Conservation (phyloP, 1,139 yeast species). For the Magnusiomyces tetraspermus region DNA sequence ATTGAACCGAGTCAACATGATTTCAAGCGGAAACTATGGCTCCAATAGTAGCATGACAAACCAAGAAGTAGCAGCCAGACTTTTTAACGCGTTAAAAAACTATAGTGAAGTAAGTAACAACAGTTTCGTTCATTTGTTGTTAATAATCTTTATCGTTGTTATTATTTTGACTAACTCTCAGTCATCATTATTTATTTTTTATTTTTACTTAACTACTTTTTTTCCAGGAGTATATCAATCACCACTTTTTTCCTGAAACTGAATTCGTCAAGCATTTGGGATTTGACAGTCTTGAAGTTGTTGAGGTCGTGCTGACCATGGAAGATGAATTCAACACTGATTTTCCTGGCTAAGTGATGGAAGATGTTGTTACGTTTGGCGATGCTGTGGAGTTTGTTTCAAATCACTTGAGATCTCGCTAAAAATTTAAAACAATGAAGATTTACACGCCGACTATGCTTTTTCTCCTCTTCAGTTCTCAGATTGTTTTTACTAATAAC, state of each 20-base stretch:
- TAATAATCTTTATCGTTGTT: neutral
- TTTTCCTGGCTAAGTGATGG: conserved; percentile 66
- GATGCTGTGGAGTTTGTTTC: conserved; percentile 75
- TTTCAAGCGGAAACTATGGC: conserved; percentile 23
- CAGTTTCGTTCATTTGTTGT: no score
- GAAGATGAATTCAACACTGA: conserved; percentile 59
- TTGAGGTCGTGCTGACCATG: conserved; percentile 81
- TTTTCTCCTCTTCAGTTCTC: no score
- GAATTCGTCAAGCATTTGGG: conserved; percentile 69
- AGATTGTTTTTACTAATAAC: no score
- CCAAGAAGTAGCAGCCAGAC: conserved; percentile 51
- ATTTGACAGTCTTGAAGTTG: conserved; percentile 78
- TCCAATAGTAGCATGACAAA: conserved; percentile 33
- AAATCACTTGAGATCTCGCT: no score
- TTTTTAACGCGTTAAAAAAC: conserved; percentile 65
- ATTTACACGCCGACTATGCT: no score
- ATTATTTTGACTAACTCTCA: neutral
- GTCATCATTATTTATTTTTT: neutral
- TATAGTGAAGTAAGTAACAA: conserved; percentile 57
- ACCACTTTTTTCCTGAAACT: conserved; percentile 49
- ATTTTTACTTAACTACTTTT: no score
- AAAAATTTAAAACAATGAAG: no score
- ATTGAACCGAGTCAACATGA: neutral
- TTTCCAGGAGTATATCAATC: conserved; percentile 19
- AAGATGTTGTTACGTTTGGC: conserved; percentile 73